A percentile compares a stretch with the other conserved stretches of the same genome.
Evolutionary conservation across 805 yeast species (phyloP).

Genomic region (fission yeast (Schizosaccharomyces pombe)): DNA sequence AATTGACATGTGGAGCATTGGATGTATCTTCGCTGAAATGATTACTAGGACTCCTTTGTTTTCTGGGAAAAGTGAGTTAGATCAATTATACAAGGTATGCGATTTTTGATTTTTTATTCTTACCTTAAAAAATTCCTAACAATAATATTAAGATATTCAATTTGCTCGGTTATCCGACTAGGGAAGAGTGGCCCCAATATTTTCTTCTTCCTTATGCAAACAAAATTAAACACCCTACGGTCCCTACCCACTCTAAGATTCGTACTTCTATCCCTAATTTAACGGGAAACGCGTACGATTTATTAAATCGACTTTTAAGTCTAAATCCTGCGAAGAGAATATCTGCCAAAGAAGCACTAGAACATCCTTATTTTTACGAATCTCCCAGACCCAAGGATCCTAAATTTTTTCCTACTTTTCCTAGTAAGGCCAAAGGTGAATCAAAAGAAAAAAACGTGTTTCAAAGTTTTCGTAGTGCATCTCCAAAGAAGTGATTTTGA

Average conservation of each 20-base stretch:
- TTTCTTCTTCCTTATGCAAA: background rate
- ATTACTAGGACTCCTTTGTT: conserved; percentile 23
- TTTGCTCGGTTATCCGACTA: background rate
- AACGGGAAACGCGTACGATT: conserved; percentile 12
- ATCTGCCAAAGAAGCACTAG: conserved; percentile 24
- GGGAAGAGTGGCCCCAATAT: background rate
- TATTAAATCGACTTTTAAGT: conserved; percentile 20
- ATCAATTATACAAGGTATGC: conserved; percentile 18
- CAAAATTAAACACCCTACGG: conserved; percentile 1
- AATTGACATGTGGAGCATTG: conserved; percentile 36
- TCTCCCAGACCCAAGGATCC: conserved; percentile 21
- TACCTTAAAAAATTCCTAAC: background rate
- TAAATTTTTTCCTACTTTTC: conserved; percentile 13
- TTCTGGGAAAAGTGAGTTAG: conserved; percentile 24
- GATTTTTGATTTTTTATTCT: background rate
- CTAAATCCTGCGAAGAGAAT: conserved; percentile 23
- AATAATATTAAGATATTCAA: background rate
- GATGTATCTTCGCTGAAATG: conserved; percentile 33
- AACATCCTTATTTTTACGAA: conserved; percentile 21
- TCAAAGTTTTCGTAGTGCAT: background rate
- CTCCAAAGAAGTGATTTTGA: too few species aligned
- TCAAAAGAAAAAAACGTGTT: background rate
- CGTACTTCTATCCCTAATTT: conserved; percentile 7
- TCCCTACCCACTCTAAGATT: background rate
- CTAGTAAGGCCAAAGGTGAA: conserved; percentile 1